Base-by-base conservation (phyloP, 2,329 filamentous ascomycete genomes). In the Pseudocercospora musae region DNA sequence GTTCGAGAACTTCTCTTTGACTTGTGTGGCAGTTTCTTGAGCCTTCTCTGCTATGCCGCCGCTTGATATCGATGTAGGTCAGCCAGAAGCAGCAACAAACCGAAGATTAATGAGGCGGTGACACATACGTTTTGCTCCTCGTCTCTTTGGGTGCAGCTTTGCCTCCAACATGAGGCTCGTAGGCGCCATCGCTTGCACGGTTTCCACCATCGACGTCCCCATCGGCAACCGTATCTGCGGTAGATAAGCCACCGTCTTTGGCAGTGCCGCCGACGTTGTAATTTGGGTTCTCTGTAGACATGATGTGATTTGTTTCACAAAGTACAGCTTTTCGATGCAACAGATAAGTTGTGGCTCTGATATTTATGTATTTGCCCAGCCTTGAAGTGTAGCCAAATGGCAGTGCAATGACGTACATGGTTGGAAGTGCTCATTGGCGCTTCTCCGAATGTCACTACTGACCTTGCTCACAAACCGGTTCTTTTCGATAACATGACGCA, bases 181-280 rank as follows among this genome's bases (percentile, higher is more conserved):
- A 60, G 13, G 63, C 57, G 54, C 48, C 20, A 49, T 66, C 59
- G 44, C 56, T 31, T 33, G 59, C 55, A 15, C 27, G 33, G 37
- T 64, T 60, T 42, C 60, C 50, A 25, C 50, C 65, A 37, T 62
- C 50, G 15, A 57, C 29, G 2, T 65, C 64, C 8, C 66, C 66
- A 31, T 68, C 64, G 5, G 62, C 62, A 13, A 68, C 64, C 1
- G 66, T 65, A 13, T 63, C 64, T 3, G 60, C 66, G 1, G 64
- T 66, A 11, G 64, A 65, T n/a, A 68, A 56, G 25, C 60, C 66
- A 31, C 66, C 66, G 33, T 68, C 66, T 56, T 68, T 50, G 20
- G 60, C 62, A 21, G 65, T 63, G 27, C 65, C 65, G 58, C 65
- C 65, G 18, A 67, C 65, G 54, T 58, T 58, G 31, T 54, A 56